These are phyloP conservation scores for Epichloe amarillans DNA, from an alignment of 2,329 filamentous ascomycete genomes.

Conservation along the genomic window DNA sequence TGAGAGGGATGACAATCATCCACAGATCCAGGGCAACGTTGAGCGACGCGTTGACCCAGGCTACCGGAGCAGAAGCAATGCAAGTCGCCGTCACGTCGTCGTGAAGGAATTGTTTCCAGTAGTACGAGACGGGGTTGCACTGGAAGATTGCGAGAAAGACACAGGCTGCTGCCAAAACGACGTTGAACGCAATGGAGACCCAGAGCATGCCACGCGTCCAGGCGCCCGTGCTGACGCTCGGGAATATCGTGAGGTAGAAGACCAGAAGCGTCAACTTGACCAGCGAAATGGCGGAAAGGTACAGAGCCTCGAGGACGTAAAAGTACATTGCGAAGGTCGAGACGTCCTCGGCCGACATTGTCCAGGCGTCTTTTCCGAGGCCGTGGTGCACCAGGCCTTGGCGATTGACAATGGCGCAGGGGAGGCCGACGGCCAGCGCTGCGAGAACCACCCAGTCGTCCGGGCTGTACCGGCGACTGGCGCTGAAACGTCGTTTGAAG, in stretches of 20 bases:
- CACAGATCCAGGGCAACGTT: slow-evolving; percentile 35
- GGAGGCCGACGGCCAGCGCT: slow-evolving; percentile 12
- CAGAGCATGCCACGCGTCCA: slow-evolving; percentile 20
- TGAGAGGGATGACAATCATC: slow-evolving; percentile 34
- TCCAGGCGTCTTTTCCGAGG: slow-evolving; percentile 33
- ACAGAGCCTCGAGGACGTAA: slow-evolving; percentile 26
- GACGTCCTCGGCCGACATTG: slow-evolving; percentile 23
- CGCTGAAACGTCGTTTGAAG: slow-evolving; percentile 13
- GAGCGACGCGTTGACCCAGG: slow-evolving; percentile 34
- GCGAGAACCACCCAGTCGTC: slow-evolving; percentile 20
- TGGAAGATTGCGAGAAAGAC: slow-evolving; percentile 30
- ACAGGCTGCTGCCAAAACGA: slow-evolving; percentile 24
- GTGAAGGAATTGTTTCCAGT: slow-evolving; percentile 35
- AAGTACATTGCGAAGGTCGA: slow-evolving; percentile 27
- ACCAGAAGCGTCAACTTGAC: slow-evolving; percentile 35
- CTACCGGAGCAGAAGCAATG: slow-evolving; percentile 30
- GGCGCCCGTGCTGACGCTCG: slow-evolving; percentile 15
- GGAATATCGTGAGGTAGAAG: slow-evolving; percentile 40
- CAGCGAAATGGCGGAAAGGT: slow-evolving; percentile 29
- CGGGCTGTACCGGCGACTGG: slow-evolving; percentile 16
- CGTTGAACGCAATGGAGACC: slow-evolving; percentile 23
- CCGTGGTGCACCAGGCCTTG: slow-evolving; percentile 21
- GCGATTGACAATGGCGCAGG: slow-evolving; percentile 16
- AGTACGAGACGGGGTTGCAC: slow-evolving; percentile 32
- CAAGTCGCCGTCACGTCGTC: slow-evolving; percentile 29